Evolutionary conservation across 1,139 yeast genomes (phyloP).

Genomic region (Scheffersomyces stambukii): DNA sequence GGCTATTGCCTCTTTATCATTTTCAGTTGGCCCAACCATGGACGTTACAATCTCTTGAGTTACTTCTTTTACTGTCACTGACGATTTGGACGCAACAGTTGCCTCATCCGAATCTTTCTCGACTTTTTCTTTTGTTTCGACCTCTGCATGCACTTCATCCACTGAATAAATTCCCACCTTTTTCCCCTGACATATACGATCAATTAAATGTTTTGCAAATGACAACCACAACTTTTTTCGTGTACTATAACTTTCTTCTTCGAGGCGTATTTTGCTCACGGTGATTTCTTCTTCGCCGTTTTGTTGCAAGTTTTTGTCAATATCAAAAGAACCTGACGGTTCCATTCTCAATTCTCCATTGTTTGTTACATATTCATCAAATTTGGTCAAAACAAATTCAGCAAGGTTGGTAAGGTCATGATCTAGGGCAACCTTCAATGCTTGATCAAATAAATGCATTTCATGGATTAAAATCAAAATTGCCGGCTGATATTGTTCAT

Average conservation of each 20-base stretch:
- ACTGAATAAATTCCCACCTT: constrained; percentile 17
- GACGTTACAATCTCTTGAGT: constrained; percentile 8
- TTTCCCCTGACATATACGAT: constrained; percentile 26
- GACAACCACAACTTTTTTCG: constrained; percentile 74
- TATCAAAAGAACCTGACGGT: constrained; percentile 2
- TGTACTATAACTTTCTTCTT: constrained; percentile 35
- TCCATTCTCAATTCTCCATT: constrained; percentile 4
- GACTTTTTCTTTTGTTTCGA: constrained; percentile 1
- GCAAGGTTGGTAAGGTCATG: constrained; percentile 59
- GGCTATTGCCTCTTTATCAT: constrained; percentile 1
- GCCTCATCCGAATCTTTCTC: constrained; percentile 4
- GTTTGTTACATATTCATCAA: constrained; percentile 24
- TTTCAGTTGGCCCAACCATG: constrained; percentile 3
- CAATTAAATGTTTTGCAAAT: constrained; percentile 59
- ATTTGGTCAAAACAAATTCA: constrained; percentile 31
- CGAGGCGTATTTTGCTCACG: constrained; percentile 25
- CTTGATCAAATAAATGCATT: constrained; percentile 72
- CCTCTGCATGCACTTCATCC: constrained; percentile 9
- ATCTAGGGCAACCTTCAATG: constrained; percentile 68
- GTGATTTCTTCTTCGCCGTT: constrained; percentile 10
- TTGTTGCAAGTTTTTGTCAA: background rate
- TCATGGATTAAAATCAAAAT: constrained; percentile 64
- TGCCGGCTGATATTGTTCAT: constrained; percentile 59
- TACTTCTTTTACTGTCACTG: constrained; percentile 4
- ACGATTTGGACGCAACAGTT: constrained; percentile 1